Conservation (phyloP, 352 stramenopile species). For the Globisporangium parvum region DNA sequence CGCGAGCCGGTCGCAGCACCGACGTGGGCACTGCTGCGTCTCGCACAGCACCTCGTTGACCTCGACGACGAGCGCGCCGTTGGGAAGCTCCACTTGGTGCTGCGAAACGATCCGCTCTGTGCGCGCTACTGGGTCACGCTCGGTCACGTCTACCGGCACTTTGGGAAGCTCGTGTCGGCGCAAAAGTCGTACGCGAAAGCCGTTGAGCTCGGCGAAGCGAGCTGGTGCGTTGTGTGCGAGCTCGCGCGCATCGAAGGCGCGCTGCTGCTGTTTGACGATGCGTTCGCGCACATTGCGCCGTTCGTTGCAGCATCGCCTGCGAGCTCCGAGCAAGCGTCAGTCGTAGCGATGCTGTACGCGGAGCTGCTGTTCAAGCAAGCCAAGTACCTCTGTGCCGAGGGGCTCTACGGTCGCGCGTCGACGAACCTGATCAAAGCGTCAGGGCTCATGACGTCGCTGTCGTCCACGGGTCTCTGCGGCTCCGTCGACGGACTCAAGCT, state of each 20-base stretch:
- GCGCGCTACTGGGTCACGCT: conserved; percentile 64
- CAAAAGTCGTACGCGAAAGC: conserved; percentile 77
- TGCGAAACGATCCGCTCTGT: conserved; percentile 67
- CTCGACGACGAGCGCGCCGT: conserved; percentile 62
- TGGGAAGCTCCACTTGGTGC: conserved; percentile 59
- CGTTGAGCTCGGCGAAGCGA: conserved; percentile 59
- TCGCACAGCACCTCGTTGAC: conserved; percentile 67
- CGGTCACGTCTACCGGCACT: conserved; percentile 76
- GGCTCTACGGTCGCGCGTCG: conserved; percentile 62
- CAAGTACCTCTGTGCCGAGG: conserved; percentile 67
- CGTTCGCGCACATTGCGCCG: conserved; percentile 47
- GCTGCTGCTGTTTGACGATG: conserved; percentile 65
- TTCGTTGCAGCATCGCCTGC: conserved; percentile 17
- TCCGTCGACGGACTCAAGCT: conserved; percentile 55
- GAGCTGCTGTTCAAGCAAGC: conserved; percentile 75
- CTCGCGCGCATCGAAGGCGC: conserved; percentile 73
- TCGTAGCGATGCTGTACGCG: conserved; percentile 52
- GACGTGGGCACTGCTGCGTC: conserved; percentile 64
- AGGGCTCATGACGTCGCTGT: conserved; percentile 31
- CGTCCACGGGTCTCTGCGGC: conserved; percentile 13
- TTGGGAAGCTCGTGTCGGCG: conserved; percentile 70
- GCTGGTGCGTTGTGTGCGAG: conserved; percentile 70
- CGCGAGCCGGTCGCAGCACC: conserved; percentile 47
- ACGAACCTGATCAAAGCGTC: conserved; percentile 60
- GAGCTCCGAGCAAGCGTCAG: conserved; percentile 18